Evolutionary conservation across 345 rosid species (phyloP), one percentile per base, ranked within the genome.

Genomic region (Diplotaxis tenuifolia): DNA sequence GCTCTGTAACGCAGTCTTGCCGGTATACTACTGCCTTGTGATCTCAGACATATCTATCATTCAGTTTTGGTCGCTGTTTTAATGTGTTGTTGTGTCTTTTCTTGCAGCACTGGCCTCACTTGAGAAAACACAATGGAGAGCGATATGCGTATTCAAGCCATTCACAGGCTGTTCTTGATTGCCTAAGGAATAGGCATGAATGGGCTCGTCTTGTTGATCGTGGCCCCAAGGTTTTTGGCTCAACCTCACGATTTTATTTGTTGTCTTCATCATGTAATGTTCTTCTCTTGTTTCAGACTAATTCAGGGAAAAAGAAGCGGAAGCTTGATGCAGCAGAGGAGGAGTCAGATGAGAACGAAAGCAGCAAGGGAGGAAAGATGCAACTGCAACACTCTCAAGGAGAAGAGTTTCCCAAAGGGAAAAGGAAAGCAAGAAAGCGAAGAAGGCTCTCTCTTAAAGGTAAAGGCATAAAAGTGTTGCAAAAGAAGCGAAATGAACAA

Each of bases 101-200:
- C 76, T 75, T 83, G 70, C 86, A 96, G 98, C 97, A 96, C 73
- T 96, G 99, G 99, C 89, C 87, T 47, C 89, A 86, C 84, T 80
- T 96, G 84, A 86, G 99, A 83, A 96, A 96, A 86, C 98, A 92
- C 75, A 96, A 96, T 68, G 99, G 99, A 56, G 99, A 90, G 72
- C 90, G 97, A 18, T 96, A 92, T 80, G 99, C 99, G 9, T 96
- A 96, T 86, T 88, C 98, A 27, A 92, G 93, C 81, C 99, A 84
- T 82, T 89, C 94, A 67, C 99, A 96, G 74, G 99, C 99, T 69
- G 99, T 92, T 85, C 97, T 96, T 56, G 99, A 96, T 82, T 96
- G 98, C 79, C 84, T 96, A 75, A 83, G 99, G 68, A 96, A 92
- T 72, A 86, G 98, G 75, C 96, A 88, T 59, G 98, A 96, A 77